Conservation (phyloP, 225 moss, liverwort and hornwort genomes). For the Pseudoscleropodium purum region DNA sequence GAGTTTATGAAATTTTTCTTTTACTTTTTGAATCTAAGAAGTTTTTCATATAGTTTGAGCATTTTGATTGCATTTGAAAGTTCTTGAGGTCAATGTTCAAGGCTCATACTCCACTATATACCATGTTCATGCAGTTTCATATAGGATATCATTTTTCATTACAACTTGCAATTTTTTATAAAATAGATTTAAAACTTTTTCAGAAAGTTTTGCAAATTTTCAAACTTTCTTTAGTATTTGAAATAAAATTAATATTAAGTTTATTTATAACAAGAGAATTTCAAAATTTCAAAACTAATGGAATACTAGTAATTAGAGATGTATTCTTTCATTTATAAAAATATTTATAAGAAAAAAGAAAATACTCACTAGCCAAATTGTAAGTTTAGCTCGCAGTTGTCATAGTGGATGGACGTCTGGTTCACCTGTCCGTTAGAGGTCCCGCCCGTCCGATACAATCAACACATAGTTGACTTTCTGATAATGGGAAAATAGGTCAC, state of each 20-base stretch:
- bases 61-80: not conserved
- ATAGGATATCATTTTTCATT: not conserved
- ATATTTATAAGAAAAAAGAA: not conserved
- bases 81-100: not conserved
- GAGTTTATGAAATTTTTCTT: not conserved
- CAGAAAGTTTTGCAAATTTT: not conserved
- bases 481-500: no score
- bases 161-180: not conserved
- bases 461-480: no score
- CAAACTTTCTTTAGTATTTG: not conserved
- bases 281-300: not conserved
- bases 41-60: not conserved
- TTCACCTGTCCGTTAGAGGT: no score
- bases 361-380: not conserved
- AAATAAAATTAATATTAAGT: not conserved
- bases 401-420: no score
- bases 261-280: not conserved
- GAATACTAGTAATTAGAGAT: not conserved
- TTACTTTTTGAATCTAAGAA: not conserved
- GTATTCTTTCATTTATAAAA: not conserved
- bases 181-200: not conserved
- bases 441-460: no score
- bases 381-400: no score
- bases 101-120: not conserved
- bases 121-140: not conserved